These are phyloP conservation scores for Phytophthora kernoviae DNA, from an alignment of 352 stramenopile genomes.

Conservation along the genomic window DNA sequence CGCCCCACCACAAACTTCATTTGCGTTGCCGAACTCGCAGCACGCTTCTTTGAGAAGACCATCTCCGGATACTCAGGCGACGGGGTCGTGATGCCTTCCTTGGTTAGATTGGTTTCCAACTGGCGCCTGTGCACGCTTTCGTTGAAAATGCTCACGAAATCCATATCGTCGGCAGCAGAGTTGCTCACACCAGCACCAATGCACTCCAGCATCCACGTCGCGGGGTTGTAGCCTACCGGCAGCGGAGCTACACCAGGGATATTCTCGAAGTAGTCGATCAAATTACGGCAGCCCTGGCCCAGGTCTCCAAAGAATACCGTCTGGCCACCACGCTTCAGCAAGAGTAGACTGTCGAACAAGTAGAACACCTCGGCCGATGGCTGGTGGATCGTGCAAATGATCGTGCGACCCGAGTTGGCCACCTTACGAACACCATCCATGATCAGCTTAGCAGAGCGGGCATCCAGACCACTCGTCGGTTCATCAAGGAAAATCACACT, in stretches of 20 bases:
- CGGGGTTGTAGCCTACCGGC: slow-evolving; percentile 36
- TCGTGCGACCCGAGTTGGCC: slow-evolving; percentile 6
- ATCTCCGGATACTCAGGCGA: slow-evolving; percentile 10
- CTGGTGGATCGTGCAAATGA: slow-evolving; percentile 90
- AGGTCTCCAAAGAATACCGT: slow-evolving; percentile 42
- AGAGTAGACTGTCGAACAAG: slow-evolving; percentile 75
- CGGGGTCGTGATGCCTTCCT: slow-evolving; percentile 9
- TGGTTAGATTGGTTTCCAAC: background rate
- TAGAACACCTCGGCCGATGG: slow-evolving; percentile 76
- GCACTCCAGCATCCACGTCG: slow-evolving; percentile 78
- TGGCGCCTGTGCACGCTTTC: background rate
- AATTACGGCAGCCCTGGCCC: slow-evolving; percentile 11
- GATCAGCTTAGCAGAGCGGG: slow-evolving; percentile 8
- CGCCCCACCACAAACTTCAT: slow-evolving; percentile 13
- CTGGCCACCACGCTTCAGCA: slow-evolving; percentile 49
- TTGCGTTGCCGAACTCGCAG: slow-evolving; percentile 1
- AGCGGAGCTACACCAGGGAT: slow-evolving; percentile 27
- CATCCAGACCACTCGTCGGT: slow-evolving; percentile 8
- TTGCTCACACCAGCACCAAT: slow-evolving; percentile 32
- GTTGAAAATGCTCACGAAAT: slow-evolving; percentile 13
- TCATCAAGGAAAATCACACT: slow-evolving; percentile 15
- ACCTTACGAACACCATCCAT: slow-evolving; percentile 13
- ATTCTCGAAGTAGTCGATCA: slow-evolving; percentile 42
- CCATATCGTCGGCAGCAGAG: background rate
- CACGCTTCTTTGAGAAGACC: slow-evolving; percentile 22